Base-by-base conservation (phyloP, 768 basidiomycete genomes). In the Serendipita sp. region DNA sequence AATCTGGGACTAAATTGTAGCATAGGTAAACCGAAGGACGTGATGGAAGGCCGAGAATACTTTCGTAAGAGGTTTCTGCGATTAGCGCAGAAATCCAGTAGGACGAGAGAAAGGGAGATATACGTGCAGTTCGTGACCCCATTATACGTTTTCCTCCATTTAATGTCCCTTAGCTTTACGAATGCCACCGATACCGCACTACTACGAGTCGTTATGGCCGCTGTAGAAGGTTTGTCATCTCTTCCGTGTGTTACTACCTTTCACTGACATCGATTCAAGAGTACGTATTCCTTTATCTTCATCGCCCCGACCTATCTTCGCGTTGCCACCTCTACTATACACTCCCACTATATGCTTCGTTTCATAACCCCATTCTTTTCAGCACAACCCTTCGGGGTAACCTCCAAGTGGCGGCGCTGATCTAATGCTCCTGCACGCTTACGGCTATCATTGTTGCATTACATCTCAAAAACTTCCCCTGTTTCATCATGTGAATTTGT, bases 201-300 rank as follows among this genome's bases (percentile, higher is more conserved):
- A 78, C 74, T 94, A 58, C 78, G 87, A 68, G 89, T 94, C 20
- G 89, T 97, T 16, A 95, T 95, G 93, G 88, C 89, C 66, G 92
- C 93, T 65, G 90, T 93, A 60, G 88, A 92, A 92, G 90, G 90
- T 90, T 65, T 68, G 82, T 77, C 20, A 26, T 45, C 61, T 22
- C 53, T n/a, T 34, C 50, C 11, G 26, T 4, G n/a, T 31, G 11
- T 28, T 51, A n/a, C 4, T n/a, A 11, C 33, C 4, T 58, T 9
- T 11, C 31, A n/a, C 53, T 58, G 20, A 58, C 33, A 9, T 20
- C 20, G 17, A 11, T n/a, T 58, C 11, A n/a, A 58, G 53, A 58
- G 53, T 58, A 58, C 53, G 53, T 58, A 30, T n/a, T 28, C 31
- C 11, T 58, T n/a, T 28, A 22, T 58, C 33, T 58, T 58, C 53